Evolutionary conservation across 805 yeast genomes (phyloP).

Genomic region (Yamadazyma scolyti): DNA sequence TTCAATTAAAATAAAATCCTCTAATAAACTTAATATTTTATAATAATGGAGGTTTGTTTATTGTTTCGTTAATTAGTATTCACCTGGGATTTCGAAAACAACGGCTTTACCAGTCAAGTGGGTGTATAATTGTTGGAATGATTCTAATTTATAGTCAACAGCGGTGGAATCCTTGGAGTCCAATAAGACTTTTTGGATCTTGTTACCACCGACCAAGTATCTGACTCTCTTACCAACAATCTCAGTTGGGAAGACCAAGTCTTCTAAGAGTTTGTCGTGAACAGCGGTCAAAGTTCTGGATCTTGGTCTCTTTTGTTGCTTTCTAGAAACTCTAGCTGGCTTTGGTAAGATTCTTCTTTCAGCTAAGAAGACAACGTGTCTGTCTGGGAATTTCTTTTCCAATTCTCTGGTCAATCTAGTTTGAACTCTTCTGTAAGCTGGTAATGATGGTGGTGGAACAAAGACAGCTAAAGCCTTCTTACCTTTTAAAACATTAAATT

Average conservation of each 20-base stretch:
- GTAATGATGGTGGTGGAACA: constrained; percentile 94
- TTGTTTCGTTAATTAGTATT: constrained; percentile 12
- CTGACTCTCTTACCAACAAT: constrained; percentile 98
- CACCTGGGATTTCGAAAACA: constrained; percentile 84
- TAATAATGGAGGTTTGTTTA: constrained; percentile 17
- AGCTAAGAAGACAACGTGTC: constrained; percentile 98
- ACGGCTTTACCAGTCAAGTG: constrained; percentile 99
- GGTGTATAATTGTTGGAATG: constrained; percentile 97
- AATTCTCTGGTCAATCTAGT: constrained; percentile 97
- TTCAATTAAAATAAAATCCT: neutral
- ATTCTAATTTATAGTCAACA: constrained; percentile 98
- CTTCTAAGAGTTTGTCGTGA: constrained; percentile 98
- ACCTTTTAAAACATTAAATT: constrained; percentile 97
- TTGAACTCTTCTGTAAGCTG: constrained; percentile 96
- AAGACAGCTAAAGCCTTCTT: constrained; percentile 97
- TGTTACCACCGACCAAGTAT: constrained; percentile 98
- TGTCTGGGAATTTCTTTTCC: constrained; percentile 99
- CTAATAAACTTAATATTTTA: constrained; percentile 24
- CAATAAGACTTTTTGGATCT: constrained; percentile 94
- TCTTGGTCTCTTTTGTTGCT: constrained; percentile 98
- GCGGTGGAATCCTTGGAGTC: constrained; percentile 97
- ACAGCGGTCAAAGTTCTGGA: constrained; percentile 99
- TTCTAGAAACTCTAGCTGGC: constrained; percentile 95
- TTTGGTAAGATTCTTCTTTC: constrained; percentile 99
- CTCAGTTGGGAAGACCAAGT: constrained; percentile 99